Conservation (phyloP, 1,284 basidiomycete species). For the Fomitopsis palustris region DNA sequence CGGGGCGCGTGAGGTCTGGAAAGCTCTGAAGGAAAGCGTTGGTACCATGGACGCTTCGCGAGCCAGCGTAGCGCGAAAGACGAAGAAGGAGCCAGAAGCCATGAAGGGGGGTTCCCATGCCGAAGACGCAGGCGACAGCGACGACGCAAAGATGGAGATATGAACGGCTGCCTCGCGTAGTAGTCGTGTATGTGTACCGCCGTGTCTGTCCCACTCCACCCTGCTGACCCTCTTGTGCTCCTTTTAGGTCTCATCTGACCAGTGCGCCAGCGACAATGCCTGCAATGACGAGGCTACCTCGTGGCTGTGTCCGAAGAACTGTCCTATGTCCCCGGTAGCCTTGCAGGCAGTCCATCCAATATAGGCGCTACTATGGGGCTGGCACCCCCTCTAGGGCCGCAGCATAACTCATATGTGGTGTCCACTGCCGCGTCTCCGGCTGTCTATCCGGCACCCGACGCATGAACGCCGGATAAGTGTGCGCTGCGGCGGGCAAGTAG, state of each 20-base stretch:
- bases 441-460: neutral
- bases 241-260: neutral
- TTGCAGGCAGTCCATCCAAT: neutral
- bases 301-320: neutral
- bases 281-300: neutral
- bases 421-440: neutral
- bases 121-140: neutral
- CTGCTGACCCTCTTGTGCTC: neutral
- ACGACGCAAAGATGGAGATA: slow-evolving; percentile 1
- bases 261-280: neutral
- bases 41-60: slow-evolving; percentile 9
- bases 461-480: neutral
- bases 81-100: neutral
- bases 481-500: neutral
- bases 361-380: neutral
- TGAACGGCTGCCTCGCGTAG: neutral
- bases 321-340: neutral
- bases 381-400: neutral
- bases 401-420: neutral
- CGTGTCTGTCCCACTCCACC: neutral
- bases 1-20: slow-evolving; percentile 46
- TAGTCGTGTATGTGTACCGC: neutral
- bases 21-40: slow-evolving; percentile 42
- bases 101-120: neutral
- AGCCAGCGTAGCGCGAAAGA: neutral